These are phyloP conservation scores for Venturia effusa DNA, from an alignment of 2,329 filamentous ascomycete genomes.

Conservation along the genomic window DNA sequence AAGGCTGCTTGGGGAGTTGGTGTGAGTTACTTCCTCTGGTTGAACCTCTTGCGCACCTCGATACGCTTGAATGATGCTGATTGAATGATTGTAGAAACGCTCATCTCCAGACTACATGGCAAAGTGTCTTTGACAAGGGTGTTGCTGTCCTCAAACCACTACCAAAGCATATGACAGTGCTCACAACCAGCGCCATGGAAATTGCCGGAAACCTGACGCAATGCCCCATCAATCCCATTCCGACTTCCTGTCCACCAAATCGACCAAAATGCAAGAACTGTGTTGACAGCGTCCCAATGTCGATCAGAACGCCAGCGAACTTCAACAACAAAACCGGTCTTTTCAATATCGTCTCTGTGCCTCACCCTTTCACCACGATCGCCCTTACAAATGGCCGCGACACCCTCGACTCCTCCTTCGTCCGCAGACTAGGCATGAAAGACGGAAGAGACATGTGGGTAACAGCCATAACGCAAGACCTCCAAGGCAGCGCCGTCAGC, in stretches of 20 bases:
- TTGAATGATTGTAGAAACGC: slow-evolving; percentile 70
- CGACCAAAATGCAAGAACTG: slow-evolving; percentile 63
- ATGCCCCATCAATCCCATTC: slow-evolving; percentile 59
- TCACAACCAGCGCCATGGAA: slow-evolving; percentile 58
- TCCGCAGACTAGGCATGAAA: slow-evolving; percentile 43
- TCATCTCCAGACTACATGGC: slow-evolving; percentile 79
- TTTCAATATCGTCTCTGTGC: slow-evolving; percentile 79
- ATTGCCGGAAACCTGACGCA: slow-evolving; percentile 65
- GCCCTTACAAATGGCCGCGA: slow-evolving; percentile 48
- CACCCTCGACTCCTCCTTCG: slow-evolving; percentile 29
- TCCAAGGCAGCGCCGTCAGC: slow-evolving; percentile 53
- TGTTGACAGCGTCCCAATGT: slow-evolving; percentile 51
- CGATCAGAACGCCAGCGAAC: slow-evolving; percentile 52
- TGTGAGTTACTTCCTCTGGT: slow-evolving; percentile 44
- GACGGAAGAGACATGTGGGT: slow-evolving; percentile 74
- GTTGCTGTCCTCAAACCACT: slow-evolving; percentile 74
- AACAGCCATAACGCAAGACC: slow-evolving; percentile 54
- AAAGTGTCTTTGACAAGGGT: slow-evolving; percentile 64
- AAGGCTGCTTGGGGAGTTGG: slow-evolving; percentile 56
- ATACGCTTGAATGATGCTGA: slow-evolving; percentile 40
- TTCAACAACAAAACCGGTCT: slow-evolving; percentile 62
- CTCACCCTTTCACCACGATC: slow-evolving; percentile 79
- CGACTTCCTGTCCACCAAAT: slow-evolving; percentile 77
- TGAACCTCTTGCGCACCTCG: slow-evolving; percentile 60
- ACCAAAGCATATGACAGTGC: slow-evolving; percentile 59